Evolutionary conservation across 2,329 filamentous ascomycete genomes (phyloP), one percentile per base, ranked within the genome.

Genomic region (Ophiostoma quercus): DNA sequence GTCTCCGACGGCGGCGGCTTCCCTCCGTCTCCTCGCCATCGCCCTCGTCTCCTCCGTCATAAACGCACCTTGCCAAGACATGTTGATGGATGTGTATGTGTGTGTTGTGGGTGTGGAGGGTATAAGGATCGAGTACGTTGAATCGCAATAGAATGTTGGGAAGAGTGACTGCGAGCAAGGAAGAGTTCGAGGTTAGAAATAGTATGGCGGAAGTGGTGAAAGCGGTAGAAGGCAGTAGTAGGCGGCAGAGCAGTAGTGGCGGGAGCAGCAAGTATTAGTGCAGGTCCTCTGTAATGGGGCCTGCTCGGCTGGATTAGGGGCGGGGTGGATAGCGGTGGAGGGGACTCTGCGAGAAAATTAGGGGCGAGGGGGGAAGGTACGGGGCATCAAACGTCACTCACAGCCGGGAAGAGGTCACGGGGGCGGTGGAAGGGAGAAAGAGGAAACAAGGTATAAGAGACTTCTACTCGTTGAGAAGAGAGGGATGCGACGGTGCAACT

Each of bases 41-140:
- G 5, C 8, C 34, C 5, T 34, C 34, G 34, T 2, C 22, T 39
- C 11, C 16, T 34, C 19, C 37, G n/a, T 32, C 22, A 7, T 39
- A 9, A 39, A 68, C 68, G 34, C 14, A 73, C 73, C 71, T 73
- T 73, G 73, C 73, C 73, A 73, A 51, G 73, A 73, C 73, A 73
- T 73, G 66, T 14, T 73, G 71, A 41, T 41, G 7, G 63, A 43
- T 66, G 39, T 67, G 65, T 25, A 32, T 70, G 39, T 29, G 34
- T 68, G 70, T 43, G 37, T 14, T 14, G 47, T 68, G 66, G 60
- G 67, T 62, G n/a, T 25, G 9, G 37, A 39, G 16, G 39, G 65
- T 22, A 12, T 43, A 16, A 65, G 39, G 19, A 51, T 66, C 60
- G 63, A 47, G 63, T 37, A 43, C 12, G 62, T n/a, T n/a, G 32